phyloP scores from a whole-genome alignment of 1,284 basidiomycete species.

The Papiliotrema nemorosa region DNA sequence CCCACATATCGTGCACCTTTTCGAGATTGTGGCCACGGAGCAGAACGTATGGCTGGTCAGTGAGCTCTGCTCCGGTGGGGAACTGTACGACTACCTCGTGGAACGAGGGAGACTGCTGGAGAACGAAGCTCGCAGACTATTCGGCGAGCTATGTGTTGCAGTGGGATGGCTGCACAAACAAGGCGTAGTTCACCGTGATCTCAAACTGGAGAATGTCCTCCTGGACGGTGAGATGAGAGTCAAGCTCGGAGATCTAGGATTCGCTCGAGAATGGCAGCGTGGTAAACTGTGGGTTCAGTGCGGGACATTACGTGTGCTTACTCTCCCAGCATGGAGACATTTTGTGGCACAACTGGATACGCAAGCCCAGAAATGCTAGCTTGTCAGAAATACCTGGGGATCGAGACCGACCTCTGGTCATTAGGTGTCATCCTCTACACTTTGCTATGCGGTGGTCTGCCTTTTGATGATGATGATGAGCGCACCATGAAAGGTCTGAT shows the following conservation, averaged over 20 bases:
- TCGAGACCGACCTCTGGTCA: constrained; percentile 97
- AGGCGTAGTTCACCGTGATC: constrained; percentile 90
- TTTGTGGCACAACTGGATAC: constrained; percentile 91
- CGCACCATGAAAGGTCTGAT: constrained; percentile 82
- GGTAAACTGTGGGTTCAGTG: constrained; percentile 56
- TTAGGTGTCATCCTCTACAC: constrained; percentile 92
- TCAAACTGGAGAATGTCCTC: constrained; percentile 94
- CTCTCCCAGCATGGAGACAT: constrained; percentile 71
- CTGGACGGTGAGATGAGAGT: constrained; percentile 81
- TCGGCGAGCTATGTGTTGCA: constrained; percentile 94
- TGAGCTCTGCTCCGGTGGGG: constrained; percentile 93
- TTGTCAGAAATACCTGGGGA: constrained; percentile 80
- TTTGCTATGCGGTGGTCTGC: constrained; percentile 89
- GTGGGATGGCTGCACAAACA: constrained; percentile 83
- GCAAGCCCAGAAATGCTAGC: constrained; percentile 93
- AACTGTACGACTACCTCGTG: constrained; percentile 94
- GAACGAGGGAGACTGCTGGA: constrained; percentile 86
- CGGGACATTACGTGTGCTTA: constrained; percentile 12
- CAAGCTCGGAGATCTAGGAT: constrained; percentile 94
- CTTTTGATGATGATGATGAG: constrained; percentile 97
- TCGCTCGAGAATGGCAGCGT: constrained; percentile 88
- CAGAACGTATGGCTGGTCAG: constrained; percentile 93
- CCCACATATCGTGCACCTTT: constrained; percentile 89
- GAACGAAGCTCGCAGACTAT: constrained; percentile 75
- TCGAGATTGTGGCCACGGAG: constrained; percentile 97